Evolutionary conservation across 345 rosid species (phyloP).

Genomic region (Eucalyptus curtisii): DNA sequence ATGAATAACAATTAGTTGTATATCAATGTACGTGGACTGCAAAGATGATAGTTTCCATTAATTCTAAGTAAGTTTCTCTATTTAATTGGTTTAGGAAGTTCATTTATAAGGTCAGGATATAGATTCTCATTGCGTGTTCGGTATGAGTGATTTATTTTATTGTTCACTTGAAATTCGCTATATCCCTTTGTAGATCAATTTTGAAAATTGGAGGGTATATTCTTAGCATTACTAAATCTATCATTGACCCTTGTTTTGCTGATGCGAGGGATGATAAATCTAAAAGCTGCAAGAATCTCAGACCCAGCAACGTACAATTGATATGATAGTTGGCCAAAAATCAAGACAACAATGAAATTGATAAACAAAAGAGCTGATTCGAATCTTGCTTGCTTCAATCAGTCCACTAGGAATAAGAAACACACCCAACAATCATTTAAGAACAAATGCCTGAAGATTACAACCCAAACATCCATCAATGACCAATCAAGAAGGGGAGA

Average conservation of each 20-base stretch:
- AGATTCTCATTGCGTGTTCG: background rate
- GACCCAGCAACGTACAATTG: background rate
- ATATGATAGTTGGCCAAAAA: background rate
- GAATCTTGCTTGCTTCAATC: background rate
- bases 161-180: background rate
- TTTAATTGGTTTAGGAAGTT: background rate
- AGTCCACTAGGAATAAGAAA: background rate
- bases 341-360: background rate
- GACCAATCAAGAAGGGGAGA: background rate
- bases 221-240: background rate
- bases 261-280: background rate
- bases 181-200: too few relatives aligned
- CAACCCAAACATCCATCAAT: conserved; percentile 2
- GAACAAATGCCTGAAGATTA: conserved; percentile 13
- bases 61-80: background rate
- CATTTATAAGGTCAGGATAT: background rate
- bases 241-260: background rate
- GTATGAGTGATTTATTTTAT: background rate
- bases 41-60: background rate
- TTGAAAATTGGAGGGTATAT: background rate
- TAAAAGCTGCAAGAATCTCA: background rate
- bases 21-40: background rate
- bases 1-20: background rate
- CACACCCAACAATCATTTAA: background rate
- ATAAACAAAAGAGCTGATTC: background rate